Evolutionary conservation across 2,329 filamentous ascomycete species (phyloP), one percentile per base, ranked within the genome.

Genomic region (Monosporascus sp.): DNA sequence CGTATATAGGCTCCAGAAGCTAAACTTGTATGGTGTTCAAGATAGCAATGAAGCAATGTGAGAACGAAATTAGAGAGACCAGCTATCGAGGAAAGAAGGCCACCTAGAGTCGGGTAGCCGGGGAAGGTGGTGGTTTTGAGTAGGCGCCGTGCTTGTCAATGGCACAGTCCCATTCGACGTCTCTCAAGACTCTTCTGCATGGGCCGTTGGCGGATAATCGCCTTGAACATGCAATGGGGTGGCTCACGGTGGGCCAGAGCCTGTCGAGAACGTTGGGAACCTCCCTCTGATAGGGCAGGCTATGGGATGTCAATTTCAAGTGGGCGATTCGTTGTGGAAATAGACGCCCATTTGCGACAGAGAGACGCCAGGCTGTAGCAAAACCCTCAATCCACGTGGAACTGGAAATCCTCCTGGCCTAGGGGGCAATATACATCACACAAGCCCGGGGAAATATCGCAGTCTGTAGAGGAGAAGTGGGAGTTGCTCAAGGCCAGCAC

Each of bases 71-170:
- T 60, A 68, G 65, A 73, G 77, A 83, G 79, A 71, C 79, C 79
- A 82, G 80, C 80, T 82, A 74, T 73, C 75, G 73, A 74, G 67
- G 68, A 69, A 70, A 75, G 66, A 69, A 63, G 65, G 65, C 60
- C 64, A 46, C 60, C 63, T 62, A 60, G 65, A 64, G 60, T 60
- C 64, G 65, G 65, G 60, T 60, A 60, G 60, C 57, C 70, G 71
- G 74, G 76, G 74, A 69, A 67, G 67, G 65, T 60, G 68, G 65
- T 70, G 74, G 74, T 81, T 82, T 80, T 81, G 77, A 80, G 74
- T 74, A 69, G 70, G 65, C 72, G 70, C 68, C 69, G 67, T 62
- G 55, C 56, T 61, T 62, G 57, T 57, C 55, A 55, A 64, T 60
- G 52, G 60, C 59, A 58, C 57, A 56, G 69, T 65, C 63, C 65